Conservation (phyloP, 2,329 filamentous ascomycete genomes). For the Penicillium hesseltinei region DNA sequence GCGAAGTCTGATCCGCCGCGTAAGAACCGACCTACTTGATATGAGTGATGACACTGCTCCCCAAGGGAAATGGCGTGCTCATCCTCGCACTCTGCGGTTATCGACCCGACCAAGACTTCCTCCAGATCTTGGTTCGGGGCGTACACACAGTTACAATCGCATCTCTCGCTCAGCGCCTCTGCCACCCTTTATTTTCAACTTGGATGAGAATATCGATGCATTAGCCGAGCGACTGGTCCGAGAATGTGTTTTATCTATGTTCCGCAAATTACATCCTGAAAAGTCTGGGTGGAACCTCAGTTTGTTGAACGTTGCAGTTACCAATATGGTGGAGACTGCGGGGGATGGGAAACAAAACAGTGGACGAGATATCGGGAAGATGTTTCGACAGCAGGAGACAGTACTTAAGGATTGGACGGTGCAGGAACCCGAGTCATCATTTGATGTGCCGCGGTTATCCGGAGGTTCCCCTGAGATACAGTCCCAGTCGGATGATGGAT, state of each 20-base stretch:
- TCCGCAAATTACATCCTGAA: slow-evolving; percentile 70
- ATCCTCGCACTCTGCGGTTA: slow-evolving; percentile 77
- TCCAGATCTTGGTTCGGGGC: slow-evolving; percentile 51
- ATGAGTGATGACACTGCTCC: slow-evolving; percentile 42
- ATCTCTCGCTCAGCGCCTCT: slow-evolving; percentile 73
- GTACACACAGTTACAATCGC: slow-evolving; percentile 62
- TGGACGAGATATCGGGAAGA: slow-evolving; percentile 75
- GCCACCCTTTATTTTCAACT: slow-evolving; percentile 70
- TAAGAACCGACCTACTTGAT: slow-evolving; percentile 72
- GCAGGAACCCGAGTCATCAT: slow-evolving; percentile 23
- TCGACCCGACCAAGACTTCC: slow-evolving; percentile 66
- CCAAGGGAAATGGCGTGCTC: slow-evolving; percentile 67
- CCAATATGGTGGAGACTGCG: slow-evolving; percentile 70
- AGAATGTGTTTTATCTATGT: slow-evolving; percentile 68
- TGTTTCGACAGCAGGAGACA: slow-evolving; percentile 76
- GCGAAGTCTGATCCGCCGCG: slow-evolving; percentile 69
- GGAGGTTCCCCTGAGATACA: background rate
- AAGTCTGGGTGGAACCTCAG: slow-evolving; percentile 73
- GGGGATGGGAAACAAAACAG: slow-evolving; percentile 51
- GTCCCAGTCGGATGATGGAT: slow-evolving; percentile 24
- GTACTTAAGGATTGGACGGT: slow-evolving; percentile 66
- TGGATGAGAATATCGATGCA: slow-evolving; percentile 56
- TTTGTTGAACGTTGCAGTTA: slow-evolving; percentile 81
- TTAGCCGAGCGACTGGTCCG: slow-evolving; percentile 67
- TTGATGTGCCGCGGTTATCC: background rate